These are phyloP conservation scores for Cladosporium sp. DNA, from an alignment of 2,329 filamentous ascomycete genomes.

Conservation along the genomic window DNA sequence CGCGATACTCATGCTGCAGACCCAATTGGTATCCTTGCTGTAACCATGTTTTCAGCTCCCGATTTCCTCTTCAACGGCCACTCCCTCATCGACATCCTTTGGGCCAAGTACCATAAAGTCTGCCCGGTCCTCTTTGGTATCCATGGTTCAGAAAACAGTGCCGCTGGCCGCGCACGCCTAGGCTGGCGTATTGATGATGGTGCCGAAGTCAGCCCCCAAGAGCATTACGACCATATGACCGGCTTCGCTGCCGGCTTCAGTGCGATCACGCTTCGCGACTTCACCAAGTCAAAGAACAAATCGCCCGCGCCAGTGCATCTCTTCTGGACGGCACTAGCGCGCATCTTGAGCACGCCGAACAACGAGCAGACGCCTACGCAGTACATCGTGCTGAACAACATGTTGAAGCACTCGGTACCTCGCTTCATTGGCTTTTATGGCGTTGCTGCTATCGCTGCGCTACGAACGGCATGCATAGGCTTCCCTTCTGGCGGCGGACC, in stretches of 20 bases:
- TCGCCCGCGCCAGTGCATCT: constrained; percentile 77
- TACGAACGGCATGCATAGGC: constrained; percentile 46
- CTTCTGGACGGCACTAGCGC: constrained; percentile 79
- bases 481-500: constrained; percentile 18
- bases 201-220: constrained; percentile 37
- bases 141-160: constrained; percentile 71
- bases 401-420: constrained; percentile 64
- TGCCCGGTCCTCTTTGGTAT: constrained; percentile 88
- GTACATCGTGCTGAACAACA: constrained; percentile 51
- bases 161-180: constrained; percentile 64
- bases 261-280: constrained; percentile 78
- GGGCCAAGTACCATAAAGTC: constrained; percentile 77
- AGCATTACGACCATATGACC: constrained; percentile 79
- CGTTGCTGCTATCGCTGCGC: constrained; percentile 67
- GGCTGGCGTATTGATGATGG: constrained; percentile 65
- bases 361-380: constrained; percentile 50
- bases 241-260: constrained; percentile 84
- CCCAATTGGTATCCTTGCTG: constrained; percentile 74
- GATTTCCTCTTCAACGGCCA: constrained; percentile 62
- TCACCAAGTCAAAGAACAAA: constrained; percentile 63
- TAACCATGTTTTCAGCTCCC: constrained; percentile 70
- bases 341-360: constrained; percentile 73
- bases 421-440: constrained; percentile 83
- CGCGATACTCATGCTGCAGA: constrained; percentile 58
- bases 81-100: constrained; percentile 77